Percentiles rank a stretch among this genome's conserved stretches.
Conservation (phyloP, 768 basidiomycete genomes). For the Mycena maculata region DNA sequence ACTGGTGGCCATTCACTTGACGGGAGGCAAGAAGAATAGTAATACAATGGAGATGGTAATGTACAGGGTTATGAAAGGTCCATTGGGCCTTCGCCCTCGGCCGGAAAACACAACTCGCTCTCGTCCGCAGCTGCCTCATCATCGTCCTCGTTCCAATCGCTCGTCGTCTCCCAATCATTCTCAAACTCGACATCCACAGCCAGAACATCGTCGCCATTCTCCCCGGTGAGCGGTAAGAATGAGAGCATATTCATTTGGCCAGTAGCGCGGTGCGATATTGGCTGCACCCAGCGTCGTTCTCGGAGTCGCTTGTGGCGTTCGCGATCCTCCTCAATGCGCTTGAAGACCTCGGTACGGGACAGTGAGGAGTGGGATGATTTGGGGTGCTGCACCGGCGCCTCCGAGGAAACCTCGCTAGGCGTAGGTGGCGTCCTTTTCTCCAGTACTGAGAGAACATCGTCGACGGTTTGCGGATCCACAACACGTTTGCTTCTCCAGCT, state of each 20-base stretch:
- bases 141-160: constrained; percentile 93
- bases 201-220: constrained; percentile 67
- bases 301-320: constrained; percentile 93
- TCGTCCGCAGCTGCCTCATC: constrained; percentile 81
- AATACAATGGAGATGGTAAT: background rate
- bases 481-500: constrained; percentile 90
- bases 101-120: constrained; percentile 75
- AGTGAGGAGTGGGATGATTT: constrained; percentile 47
- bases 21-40: no score
- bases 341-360: constrained; percentile 77
- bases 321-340: constrained; percentile 91
- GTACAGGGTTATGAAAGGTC: constrained; percentile 47
- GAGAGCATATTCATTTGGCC: constrained; percentile 62
- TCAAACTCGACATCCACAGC: constrained; percentile 87
- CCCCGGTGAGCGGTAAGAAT: constrained; percentile 68
- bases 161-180: constrained; percentile 90
- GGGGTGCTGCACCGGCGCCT: constrained; percentile 38
- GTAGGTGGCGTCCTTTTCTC: constrained; percentile 53
- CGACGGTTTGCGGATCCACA: constrained; percentile 81
- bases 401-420: constrained; percentile 39
- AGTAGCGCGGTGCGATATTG: constrained; percentile 65
- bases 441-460: constrained; percentile 71
- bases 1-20: no score
- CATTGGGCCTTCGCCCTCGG: constrained; percentile 57
- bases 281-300: constrained; percentile 93